Percentiles rank a stretch among this genome's conserved stretches.
Evolutionary conservation across 2,329 filamentous ascomycete species (phyloP).

Genomic region (Myriosclerotinia duriaeana): DNA sequence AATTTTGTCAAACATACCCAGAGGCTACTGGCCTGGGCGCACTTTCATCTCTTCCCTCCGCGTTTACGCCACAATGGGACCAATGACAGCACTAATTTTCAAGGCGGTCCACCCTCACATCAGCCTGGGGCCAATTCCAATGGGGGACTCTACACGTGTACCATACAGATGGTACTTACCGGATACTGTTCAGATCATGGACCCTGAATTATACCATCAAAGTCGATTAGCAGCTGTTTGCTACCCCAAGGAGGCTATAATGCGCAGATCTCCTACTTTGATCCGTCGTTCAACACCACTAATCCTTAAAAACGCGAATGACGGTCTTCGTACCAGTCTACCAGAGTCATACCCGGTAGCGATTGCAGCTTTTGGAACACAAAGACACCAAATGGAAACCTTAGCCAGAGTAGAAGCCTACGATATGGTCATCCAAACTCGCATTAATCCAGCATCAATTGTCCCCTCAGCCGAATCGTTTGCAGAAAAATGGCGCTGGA

Average conservation of each 20-base stretch:
- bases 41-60: background rate
- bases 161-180: background rate
- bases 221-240: background rate
- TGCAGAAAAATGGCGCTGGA: slow-evolving; percentile 10
- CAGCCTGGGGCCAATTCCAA: background rate
- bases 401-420: background rate
- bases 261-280: background rate
- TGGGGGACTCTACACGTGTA: background rate
- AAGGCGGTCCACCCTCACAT: slow-evolving; percentile 8
- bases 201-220: background rate
- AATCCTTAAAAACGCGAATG: background rate
- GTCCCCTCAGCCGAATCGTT: background rate
- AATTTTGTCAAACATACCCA: background rate
- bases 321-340: background rate
- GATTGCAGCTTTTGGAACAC: background rate
- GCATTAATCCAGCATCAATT: background rate
- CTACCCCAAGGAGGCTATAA: background rate
- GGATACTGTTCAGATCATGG: background rate
- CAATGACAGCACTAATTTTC: background rate
- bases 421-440: background rate
- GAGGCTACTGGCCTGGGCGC: slow-evolving; percentile 7
- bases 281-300: background rate
- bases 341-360: slow-evolving; percentile 1
- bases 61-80: background rate
- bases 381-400: background rate